phyloP scores from a whole-genome alignment of 2,329 filamentous ascomycete genomes.

The Zelopaecilomyces penicillatus region DNA sequence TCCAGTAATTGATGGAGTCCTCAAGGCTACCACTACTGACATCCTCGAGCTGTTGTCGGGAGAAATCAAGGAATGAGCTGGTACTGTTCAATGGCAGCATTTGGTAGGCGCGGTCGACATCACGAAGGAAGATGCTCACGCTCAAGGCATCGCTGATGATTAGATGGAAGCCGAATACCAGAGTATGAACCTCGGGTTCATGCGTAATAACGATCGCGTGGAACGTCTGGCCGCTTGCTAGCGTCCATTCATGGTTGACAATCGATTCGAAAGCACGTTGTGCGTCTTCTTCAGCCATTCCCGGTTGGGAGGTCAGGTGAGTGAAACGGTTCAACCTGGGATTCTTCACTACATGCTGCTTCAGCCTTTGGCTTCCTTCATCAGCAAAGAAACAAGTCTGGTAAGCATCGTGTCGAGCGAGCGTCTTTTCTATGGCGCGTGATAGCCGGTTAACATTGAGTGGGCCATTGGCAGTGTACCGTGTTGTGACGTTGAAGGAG shows the following conservation, averaged over 20 bases:
- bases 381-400: conserved; percentile 1
- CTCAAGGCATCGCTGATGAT: conserved; percentile 43
- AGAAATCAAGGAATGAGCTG: neutral
- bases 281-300: neutral
- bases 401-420: neutral
- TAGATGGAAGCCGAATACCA: conserved; percentile 40
- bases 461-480: neutral
- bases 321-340: neutral
- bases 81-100: neutral
- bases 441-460: neutral
- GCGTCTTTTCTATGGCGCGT: neutral
- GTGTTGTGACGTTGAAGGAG: neutral
- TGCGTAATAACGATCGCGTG: conserved; percentile 25
- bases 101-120: conserved; percentile 35
- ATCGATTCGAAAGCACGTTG: neutral
- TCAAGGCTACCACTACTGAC: neutral
- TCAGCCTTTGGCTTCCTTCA: neutral
- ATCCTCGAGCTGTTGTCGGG: neutral
- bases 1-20: neutral
- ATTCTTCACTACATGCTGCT: neutral
- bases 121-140: conserved; percentile 32
- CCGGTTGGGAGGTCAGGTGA: neutral
- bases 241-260: conserved; percentile 23
- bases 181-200: conserved; percentile 24
- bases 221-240: conserved; percentile 27